Base-by-base conservation (phyloP, 768 basidiomycete genomes). In the Boletus huronensis region DNA sequence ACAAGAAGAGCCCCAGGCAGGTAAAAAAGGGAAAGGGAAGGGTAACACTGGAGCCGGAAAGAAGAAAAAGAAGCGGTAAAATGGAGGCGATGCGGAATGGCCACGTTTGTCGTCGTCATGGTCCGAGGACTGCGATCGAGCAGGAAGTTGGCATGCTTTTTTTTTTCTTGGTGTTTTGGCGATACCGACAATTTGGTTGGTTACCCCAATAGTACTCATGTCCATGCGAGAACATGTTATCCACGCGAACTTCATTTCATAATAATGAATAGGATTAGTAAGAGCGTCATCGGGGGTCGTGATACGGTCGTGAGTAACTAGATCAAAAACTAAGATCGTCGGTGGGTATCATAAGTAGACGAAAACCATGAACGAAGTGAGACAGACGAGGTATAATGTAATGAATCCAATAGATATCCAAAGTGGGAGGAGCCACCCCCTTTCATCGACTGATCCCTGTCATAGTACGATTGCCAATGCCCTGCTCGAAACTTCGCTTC, bases 401-500 rank as follows among this genome's bases (percentile, higher is more conserved):
- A 52, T 23, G 42, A 45, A 42, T 29, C 13, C n/a, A 50, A 53
- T 46, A 42, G 31, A 50, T 50, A 41, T 46, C 29, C 41, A 39
- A 28, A 28, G 42, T 6, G 14, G 14, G 19, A 23, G 11, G n/a
- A 28, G 0, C 6, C 31, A 32, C 41, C 28, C 39, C 6, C 29
- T 29, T 21, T 62, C 48, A 60, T 48, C 77, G 74, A 45, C 77
- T 70, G 44, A 84, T 64, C 56, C 80, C 82, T 21, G 79, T 77
- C 66, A 79, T 70, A 54, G 82, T 84, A 38, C 80, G 77, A 63
- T 79, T 80, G 34, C 74, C 72, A 26, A 74, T 64, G 21, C 74
- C 77, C 36, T 64, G 65, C 36, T 72, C 58, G 36, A 67, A 68
- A 29, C 66, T 72, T 29, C 61, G 63, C 43, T 76, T 70, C 57